Conservation (phyloP, 805 yeast species). For the Tetrapisispora taiwanensis region DNA sequence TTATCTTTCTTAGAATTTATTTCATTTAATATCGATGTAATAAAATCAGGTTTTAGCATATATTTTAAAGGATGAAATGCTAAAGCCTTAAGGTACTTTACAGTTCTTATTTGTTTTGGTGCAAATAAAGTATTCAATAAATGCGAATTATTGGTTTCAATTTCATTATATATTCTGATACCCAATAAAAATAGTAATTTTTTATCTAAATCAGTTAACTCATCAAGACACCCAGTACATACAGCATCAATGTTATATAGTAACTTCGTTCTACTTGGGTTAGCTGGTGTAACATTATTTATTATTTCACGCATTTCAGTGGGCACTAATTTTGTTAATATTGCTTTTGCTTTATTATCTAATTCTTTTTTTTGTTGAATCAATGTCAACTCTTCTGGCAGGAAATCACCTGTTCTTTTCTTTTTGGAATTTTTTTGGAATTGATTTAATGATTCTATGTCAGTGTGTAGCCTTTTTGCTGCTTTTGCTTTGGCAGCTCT, state of each 20-base stretch:
- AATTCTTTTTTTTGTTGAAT: constrained; percentile 23
- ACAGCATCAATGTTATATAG: constrained; percentile 40
- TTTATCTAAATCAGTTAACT: constrained; percentile 35
- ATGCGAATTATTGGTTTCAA: constrained; percentile 7
- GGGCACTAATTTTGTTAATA: constrained; percentile 5
- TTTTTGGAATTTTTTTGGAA: constrained; percentile 47
- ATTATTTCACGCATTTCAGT: constrained; percentile 5
- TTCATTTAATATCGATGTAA: constrained; percentile 36
- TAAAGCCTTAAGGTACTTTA: constrained; percentile 70
- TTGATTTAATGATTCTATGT: constrained; percentile 57
- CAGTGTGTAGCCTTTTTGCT: constrained; percentile 51
- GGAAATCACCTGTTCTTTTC: constrained; percentile 23
- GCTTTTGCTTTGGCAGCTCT: constrained; percentile 63
- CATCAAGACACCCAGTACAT: constrained; percentile 56
- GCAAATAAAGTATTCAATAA: constrained; percentile 51
- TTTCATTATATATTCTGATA: constrained; percentile 36
- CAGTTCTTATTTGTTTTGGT: constrained; percentile 76
- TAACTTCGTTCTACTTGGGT: constrained; percentile 7
- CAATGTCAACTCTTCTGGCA: constrained; percentile 34
- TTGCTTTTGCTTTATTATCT: constrained; percentile 17
- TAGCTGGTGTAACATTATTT: constrained; percentile 1
- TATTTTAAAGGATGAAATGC: constrained; percentile 40
- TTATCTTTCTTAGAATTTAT: constrained; percentile 5
- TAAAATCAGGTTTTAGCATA: constrained; percentile 46
- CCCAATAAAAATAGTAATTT: constrained; percentile 43